A percentile compares a stretch with the other conserved stretches of the same genome.
Evolutionary conservation across 768 basidiomycete species (phyloP).

Genomic region (Russula abietina): DNA sequence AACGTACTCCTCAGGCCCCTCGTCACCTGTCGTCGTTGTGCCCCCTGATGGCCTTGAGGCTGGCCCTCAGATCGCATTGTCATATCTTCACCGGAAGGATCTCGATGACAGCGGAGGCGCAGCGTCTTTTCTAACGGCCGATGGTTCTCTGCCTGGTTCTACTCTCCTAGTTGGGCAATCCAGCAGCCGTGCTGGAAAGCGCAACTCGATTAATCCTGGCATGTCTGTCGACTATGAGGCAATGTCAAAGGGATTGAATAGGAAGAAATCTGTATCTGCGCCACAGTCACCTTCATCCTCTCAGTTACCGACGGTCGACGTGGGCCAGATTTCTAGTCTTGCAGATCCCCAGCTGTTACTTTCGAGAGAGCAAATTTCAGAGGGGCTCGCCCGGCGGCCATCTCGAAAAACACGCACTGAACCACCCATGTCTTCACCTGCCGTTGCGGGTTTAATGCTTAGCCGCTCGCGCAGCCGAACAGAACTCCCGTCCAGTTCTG

Average conservation of each 20-base stretch:
- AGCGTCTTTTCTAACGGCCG: conserved; percentile 24
- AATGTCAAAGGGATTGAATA: conserved; percentile 3
- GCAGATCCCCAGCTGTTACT: background rate
- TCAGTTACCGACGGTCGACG: background rate
- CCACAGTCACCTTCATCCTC: conserved; percentile 9
- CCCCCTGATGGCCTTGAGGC: conserved; percentile 11
- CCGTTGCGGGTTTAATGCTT: background rate
- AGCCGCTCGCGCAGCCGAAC: conserved; percentile 9
- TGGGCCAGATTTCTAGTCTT: background rate
- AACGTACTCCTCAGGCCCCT: background rate
- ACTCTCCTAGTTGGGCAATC: conserved; percentile 31
- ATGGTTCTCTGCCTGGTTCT: conserved; percentile 24
- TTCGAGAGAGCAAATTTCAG: conserved; percentile 1
- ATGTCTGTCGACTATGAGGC: conserved; percentile 33
- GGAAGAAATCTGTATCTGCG: conserved; percentile 10
- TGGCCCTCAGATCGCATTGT: conserved; percentile 15
- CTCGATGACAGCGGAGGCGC: background rate
- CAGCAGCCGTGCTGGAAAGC: conserved; percentile 38
- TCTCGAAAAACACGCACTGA: conserved; percentile 11
- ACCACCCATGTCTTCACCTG: background rate
- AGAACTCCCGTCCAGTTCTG: conserved; percentile 20
- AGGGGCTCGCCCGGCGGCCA: conserved; percentile 1
- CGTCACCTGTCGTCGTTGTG: conserved; percentile 13
- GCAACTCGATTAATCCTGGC: conserved; percentile 53
- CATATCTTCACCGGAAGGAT: conserved; percentile 17